Evolutionary conservation across 306 rosid species (phyloP), one percentile per base, ranked within the genome.

Genomic region (Erythrophleum fordii): DNA sequence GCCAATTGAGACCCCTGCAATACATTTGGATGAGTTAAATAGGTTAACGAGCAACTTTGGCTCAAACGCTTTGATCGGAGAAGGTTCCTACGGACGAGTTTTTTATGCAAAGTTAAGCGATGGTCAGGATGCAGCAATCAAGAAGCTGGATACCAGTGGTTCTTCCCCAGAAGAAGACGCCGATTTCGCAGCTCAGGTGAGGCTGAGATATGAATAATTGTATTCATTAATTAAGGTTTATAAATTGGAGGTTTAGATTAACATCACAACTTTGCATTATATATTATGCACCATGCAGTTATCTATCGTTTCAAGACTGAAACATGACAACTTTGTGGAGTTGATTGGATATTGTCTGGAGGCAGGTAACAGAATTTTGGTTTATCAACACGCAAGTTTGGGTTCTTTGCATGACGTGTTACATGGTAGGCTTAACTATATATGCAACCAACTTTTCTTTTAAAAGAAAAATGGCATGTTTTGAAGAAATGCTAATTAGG

Each of bases 21-120:
- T 94, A 16, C 39, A 89, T 16, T 72, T 94, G 83, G 94, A 83
- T 76, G 98, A 92, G 84, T 84, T 94, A 79, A 88, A 89, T 78
- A 88, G 97, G 83, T 73, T 82, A 61, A 94, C 98, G 26, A 75
- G 85, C 46, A 90, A 91, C 74, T 94, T 92, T 14, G 98, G 98
- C 25, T 8, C 88, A n/a, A 90, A 88, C 77, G 86, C 98, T 59
- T 91, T 91, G 69, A 94, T 94, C 28, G 98, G 98, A 1, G 98
- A 94, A 90, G 98, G 98, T 73, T 94, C 98, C 45, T 94, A 94
- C 56, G 98, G 98, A 68, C 77, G 97, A 25, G 98, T 92, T 82
- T 94, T 83, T 86, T 86, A 59, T 26, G 95, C 97, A 8, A 92
- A 89, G 60, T 64, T 94, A 61, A 88, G 83, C 67, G 53, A 68